Evolutionary conservation across 495 filamentous ascomycete genomes (phyloP), one percentile per base, ranked within the genome.

Genomic region (Aspergillus cristatus): DNA sequence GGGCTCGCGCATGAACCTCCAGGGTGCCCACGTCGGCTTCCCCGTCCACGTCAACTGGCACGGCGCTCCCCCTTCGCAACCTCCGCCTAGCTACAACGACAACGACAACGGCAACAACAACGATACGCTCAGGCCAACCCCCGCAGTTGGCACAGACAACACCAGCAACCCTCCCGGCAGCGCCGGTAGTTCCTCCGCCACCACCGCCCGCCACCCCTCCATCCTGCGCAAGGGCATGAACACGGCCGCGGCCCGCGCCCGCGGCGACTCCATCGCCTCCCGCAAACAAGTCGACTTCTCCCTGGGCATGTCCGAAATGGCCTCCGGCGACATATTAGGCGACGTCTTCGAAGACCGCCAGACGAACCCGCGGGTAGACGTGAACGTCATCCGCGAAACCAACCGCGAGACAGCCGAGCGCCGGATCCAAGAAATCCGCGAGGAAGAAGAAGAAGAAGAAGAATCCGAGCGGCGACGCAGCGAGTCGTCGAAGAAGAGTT

Each of bases 1-100:
- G 70, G 86, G 86, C 25, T 87, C 87, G 28, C 76, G 77, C 47
- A 76, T 81, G 62, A 79, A 82, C 51, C 78, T 76, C 53, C 81
- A 85, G 20, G 84, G 86, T 34, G 63, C 69, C 38, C 72, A 68
- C 28, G 63, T 72, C 37, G 70, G 72, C 40, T 70, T 71, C 38
- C 78, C 78, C 16, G 59, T 79, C 51, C 79, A 82, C 40, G 51
- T 81, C 42, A 57, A 65, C 39, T 68, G 75, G 28, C 40, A 53
- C 37, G 51, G 42, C 14, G 35, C 35, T 13, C 60, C 48, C 32
- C 42, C 46, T n/a, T n/a, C n/a, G 33, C 35, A 37, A 12, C 44
- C 43, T 8, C 46, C 41, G 1, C 45, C 40, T n/a, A 22, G 34
- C 11, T 22, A 28, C 1, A 28, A 41, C 20, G 38, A 49, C 20